Evolutionary conservation across 108 stramenopile species (phyloP).

Genomic region (Cyclotella sp.): DNA sequence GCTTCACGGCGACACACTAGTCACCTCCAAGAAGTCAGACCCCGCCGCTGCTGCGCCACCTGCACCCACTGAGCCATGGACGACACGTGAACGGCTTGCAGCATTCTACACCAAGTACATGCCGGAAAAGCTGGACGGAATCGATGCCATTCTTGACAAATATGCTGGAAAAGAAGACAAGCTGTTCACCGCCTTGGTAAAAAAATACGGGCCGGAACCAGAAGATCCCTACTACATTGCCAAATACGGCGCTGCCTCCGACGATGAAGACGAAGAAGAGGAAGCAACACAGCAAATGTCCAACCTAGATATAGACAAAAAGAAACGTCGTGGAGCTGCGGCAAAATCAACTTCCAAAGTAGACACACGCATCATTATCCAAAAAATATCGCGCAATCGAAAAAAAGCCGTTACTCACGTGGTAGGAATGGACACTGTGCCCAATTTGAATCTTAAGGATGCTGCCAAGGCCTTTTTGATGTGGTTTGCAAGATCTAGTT

Average conservation of each 20-base stretch:
- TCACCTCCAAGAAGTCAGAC: background rate
- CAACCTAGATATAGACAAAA: constrained; percentile 59
- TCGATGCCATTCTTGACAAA: constrained; percentile 78
- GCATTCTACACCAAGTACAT: constrained; percentile 89
- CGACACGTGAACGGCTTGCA: constrained; percentile 74
- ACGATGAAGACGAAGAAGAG: constrained; percentile 59
- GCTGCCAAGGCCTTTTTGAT: constrained; percentile 91
- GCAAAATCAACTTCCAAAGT: constrained; percentile 71
- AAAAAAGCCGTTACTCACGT: constrained; percentile 92
- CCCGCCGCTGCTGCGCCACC: constrained; percentile 6
- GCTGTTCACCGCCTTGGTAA: constrained; percentile 79
- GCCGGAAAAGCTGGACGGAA: constrained; percentile 80
- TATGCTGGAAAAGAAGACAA: constrained; percentile 94
- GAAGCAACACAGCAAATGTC: constrained; percentile 37
- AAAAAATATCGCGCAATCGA: constrained; percentile 77
- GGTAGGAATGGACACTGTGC: constrained; percentile 93
- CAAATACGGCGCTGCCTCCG: constrained; percentile 62
- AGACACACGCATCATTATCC: constrained; percentile 83
- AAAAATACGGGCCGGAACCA: constrained; percentile 93
- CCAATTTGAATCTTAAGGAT: constrained; percentile 93
- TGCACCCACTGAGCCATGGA: constrained; percentile 76
- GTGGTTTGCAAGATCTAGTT: constrained; percentile 91
- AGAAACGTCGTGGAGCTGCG: constrained; percentile 83
- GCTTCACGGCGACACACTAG: constrained; percentile 37
- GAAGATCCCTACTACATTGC: constrained; percentile 78